phyloP scores from a whole-genome alignment of 129 eudicot genomes.

The Chrysanthemum seticuspe region DNA sequence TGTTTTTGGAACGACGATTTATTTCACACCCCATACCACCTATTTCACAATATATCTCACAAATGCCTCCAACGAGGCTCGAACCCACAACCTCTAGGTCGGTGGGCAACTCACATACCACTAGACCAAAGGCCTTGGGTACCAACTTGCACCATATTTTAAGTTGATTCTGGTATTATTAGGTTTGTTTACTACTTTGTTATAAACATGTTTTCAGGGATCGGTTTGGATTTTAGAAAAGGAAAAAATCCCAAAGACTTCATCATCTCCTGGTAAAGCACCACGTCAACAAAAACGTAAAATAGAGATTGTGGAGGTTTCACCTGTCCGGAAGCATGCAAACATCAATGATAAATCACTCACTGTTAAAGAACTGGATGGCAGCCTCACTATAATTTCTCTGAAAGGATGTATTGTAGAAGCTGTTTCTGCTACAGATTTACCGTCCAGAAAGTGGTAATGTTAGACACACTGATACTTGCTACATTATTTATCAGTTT shows the following conservation, averaged over 20 bases:
- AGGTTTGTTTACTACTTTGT: too few relatives aligned
- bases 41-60: too few relatives aligned
- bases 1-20: too few relatives aligned
- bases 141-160: not conserved
- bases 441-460: constrained; percentile 85
- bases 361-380: constrained; percentile 59
- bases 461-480: not conserved
- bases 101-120: too few relatives aligned
- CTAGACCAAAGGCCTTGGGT: too few relatives aligned
- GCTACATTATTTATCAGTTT: too few relatives aligned
- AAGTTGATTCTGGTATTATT: not conserved
- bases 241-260: constrained; percentile 58
- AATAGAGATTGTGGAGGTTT: constrained; percentile 68
- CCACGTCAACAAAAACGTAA: constrained; percentile 57
- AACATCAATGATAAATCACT: constrained; percentile 70
- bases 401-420: constrained; percentile 64
- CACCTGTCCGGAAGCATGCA: constrained; percentile 75
- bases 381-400: constrained; percentile 42
- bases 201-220: constrained; percentile 47
- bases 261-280: constrained; percentile 40
- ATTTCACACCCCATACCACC: too few relatives aligned
- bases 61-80: too few relatives aligned
- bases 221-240: constrained; percentile 78
- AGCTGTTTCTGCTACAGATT: constrained; percentile 88
- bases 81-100: too few relatives aligned